Percentiles rank a stretch among this genome's conserved stretches.
Conservation (phyloP, 768 basidiomycete species). For the Tubosaeta sp. region DNA sequence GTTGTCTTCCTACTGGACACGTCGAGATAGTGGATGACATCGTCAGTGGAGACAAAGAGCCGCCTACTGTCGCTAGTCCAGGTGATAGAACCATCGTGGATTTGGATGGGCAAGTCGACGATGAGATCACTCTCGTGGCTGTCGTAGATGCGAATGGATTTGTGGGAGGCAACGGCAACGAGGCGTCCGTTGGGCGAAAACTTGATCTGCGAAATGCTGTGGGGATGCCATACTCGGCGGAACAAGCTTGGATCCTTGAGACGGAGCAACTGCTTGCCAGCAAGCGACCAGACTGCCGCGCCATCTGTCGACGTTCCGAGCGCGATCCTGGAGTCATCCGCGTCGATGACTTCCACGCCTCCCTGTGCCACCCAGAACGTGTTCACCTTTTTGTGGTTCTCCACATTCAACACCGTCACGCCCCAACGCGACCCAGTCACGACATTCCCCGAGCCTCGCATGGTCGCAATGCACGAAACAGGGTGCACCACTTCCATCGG, state of each 20-base stretch:
- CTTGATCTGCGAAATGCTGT: neutral
- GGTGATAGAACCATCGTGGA: neutral
- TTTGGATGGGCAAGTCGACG: neutral
- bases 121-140: neutral
- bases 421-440: neutral
- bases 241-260: neutral
- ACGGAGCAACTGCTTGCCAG: neutral
- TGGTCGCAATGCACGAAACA: neutral
- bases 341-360: neutral
- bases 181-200: slow-evolving; percentile 1
- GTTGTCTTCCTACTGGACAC: neutral
- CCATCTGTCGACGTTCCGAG: neutral
- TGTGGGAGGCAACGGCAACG: neutral
- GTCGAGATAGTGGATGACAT: neutral
- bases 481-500: neutral
- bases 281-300: neutral
- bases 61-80: neutral
- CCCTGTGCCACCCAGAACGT: neutral
- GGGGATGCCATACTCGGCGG: neutral
- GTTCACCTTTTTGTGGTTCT: neutral
- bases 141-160: neutral
- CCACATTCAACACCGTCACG: neutral
- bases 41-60: neutral
- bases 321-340: neutral
- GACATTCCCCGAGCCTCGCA: neutral